phyloP scores from a whole-genome alignment of 2,329 filamentous ascomycete species.

The Pseudogymnoascus pannorum region DNA sequence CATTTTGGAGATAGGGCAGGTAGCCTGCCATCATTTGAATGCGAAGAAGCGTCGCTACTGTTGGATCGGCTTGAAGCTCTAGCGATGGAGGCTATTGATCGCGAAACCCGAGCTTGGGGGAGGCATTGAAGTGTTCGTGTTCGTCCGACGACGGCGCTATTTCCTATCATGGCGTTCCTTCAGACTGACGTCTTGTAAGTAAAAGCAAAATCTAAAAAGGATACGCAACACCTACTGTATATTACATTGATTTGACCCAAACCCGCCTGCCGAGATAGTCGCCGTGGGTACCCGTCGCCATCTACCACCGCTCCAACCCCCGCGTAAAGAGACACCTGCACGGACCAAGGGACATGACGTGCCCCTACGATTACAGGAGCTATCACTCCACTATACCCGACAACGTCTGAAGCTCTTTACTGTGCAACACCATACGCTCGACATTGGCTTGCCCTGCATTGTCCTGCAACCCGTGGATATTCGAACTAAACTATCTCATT shows the following conservation, averaged over 20 bases:
- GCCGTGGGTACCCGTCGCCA: constrained; percentile 12
- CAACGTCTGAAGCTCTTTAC: not conserved
- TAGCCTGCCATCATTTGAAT: not conserved
- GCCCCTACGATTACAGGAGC: not conserved
- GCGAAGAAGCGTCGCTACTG: not conserved
- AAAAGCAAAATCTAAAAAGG: not conserved
- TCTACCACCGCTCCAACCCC: constrained; percentile 15
- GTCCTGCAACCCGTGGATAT: not conserved
- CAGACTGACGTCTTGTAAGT: not conserved
- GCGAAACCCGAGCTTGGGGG: not conserved
- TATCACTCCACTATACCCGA: not conserved
- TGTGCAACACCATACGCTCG: not conserved
- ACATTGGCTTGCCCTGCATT: not conserved
- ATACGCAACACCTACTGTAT: not conserved
- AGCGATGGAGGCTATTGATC: not conserved
- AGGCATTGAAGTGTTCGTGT: constrained; percentile 1
- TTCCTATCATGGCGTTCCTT: not conserved
- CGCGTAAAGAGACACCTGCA: not conserved
- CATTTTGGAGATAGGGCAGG: constrained; percentile 49
- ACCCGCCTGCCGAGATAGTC: constrained; percentile 4
- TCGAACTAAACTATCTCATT: not conserved
- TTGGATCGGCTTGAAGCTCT: not conserved
- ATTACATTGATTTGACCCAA: not conserved
- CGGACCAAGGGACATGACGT: constrained; percentile 7
- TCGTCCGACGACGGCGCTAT: not conserved